Base-by-base conservation (phyloP, 805 yeast genomes). In the Wickerhamiella kurtzmanii region DNA sequence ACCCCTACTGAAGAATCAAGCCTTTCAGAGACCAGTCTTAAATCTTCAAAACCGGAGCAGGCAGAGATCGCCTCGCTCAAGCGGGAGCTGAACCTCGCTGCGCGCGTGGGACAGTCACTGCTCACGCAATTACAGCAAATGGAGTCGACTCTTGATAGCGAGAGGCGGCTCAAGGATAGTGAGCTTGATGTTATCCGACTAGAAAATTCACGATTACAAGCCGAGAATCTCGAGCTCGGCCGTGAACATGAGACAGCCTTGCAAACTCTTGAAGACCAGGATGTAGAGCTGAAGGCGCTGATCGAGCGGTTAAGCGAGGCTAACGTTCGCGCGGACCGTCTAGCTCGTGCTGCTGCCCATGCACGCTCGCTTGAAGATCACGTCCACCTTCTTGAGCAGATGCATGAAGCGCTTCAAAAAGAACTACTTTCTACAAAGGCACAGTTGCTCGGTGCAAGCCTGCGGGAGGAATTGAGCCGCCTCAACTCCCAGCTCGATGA, bases 91-190 rank as follows among this genome's bases (percentile, higher is more conserved):
- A 53, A 51, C 25, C 45, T 54, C 5, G 57, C 59, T 9, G 57
- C 59, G n/a, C 50, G 56, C 35, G 57, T 48, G 8, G 59, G 59
- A 11, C 53, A 49, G 44, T 49, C 46, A 41, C 52, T 55, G 37
- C 54, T 55, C 11, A 47, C 47, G 48, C 56, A 54, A 40, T 25
- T 55, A 40, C 52, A 50, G 35, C 25, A 40, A n/a, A 47, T 53
- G 45, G 56, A 54, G 41, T 28, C 45, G 22, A 36, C 41, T 36
- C 47, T 50, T 5, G 52, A 41, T 8, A 40, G 42, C 11, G 41
- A 44, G 35, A 50, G 49, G 42, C 44, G 18, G n/a, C 41, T 11
- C 22, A 15, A 13, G 19, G 25, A 18, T 8, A 21, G 25, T 25
- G 50, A 49, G 35, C 41, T 54, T 28, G 44, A 32, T 18, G 41